These are phyloP conservation scores for Arthrobotrys pseudoclavata DNA, from an alignment of 2,329 filamentous ascomycete genomes.

Conservation along the genomic window DNA sequence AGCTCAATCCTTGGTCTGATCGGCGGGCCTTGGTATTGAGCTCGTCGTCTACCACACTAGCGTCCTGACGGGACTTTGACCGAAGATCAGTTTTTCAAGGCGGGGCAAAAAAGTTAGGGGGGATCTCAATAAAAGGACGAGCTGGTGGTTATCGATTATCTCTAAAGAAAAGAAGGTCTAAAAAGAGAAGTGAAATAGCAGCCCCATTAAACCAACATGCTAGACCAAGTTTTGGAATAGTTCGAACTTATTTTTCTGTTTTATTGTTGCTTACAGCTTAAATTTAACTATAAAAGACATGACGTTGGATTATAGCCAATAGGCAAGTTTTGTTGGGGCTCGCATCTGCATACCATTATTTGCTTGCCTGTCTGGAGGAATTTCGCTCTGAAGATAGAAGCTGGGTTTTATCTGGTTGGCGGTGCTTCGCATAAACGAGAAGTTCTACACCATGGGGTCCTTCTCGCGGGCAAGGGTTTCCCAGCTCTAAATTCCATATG, in stretches of 20 bases:
- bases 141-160: slow-evolving; percentile 38
- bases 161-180: neutral
- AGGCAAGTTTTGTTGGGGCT: slow-evolving; percentile 28
- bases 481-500: slow-evolving; percentile 46
- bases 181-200: slow-evolving; percentile 16
- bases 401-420: slow-evolving; percentile 20
- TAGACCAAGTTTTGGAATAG: slow-evolving; percentile 24
- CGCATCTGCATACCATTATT: slow-evolving; percentile 58
- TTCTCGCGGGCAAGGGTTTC: slow-evolving; percentile 36
- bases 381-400: slow-evolving; percentile 17
- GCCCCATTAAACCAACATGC: neutral
- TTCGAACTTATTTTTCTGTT: neutral
- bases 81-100: slow-evolving; percentile 47
- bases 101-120: slow-evolving; percentile 27
- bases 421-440: slow-evolving; percentile 60
- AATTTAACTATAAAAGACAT: slow-evolving; percentile 48
- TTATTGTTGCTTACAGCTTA: slow-evolving; percentile 17
- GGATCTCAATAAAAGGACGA: neutral
- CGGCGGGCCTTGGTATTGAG: slow-evolving; percentile 52
- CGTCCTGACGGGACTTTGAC: slow-evolving; percentile 16
- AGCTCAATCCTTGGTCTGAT: slow-evolving; percentile 20
- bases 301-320: slow-evolving; percentile 58
- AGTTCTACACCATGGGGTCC: slow-evolving; percentile 34
- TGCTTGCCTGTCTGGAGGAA: slow-evolving; percentile 16
- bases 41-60: slow-evolving; percentile 51